Evolutionary conservation across 768 basidiomycete species (phyloP).

Genomic region (Saitozyma podzolica): DNA sequence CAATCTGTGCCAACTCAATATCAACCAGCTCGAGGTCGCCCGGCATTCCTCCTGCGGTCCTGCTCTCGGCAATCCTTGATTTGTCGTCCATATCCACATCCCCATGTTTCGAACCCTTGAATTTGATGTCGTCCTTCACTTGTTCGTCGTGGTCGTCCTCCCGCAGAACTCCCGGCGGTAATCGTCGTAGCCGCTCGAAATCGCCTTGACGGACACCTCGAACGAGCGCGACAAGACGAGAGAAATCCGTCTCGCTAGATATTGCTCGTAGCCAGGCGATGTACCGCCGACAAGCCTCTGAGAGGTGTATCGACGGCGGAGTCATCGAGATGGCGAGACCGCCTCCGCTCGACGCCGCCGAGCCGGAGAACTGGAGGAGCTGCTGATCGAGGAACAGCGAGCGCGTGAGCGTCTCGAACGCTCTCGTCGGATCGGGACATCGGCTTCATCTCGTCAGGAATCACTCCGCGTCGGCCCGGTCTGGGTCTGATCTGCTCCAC

Average conservation of each 20-base stretch:
- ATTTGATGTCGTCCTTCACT: neutral
- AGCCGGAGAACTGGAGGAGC: conserved; percentile 22
- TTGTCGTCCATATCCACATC: neutral
- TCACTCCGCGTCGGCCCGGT: neutral
- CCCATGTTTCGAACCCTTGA: no score
- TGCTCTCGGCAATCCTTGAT: neutral
- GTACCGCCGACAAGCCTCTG: conserved; percentile 22
- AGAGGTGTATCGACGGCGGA: conserved; percentile 23
- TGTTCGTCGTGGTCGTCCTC: neutral
- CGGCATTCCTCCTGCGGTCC: neutral
- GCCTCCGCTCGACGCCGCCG: conserved; percentile 22
- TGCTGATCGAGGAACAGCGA: conserved; percentile 24
- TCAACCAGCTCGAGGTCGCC: conserved; percentile 16
- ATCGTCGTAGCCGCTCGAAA: conserved; percentile 1
- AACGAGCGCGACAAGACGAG: conserved; percentile 12
- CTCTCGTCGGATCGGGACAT: conserved; percentile 27
- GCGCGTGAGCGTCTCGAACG: conserved; percentile 21
- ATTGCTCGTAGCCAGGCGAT: conserved; percentile 20
- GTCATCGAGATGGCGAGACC: conserved; percentile 27
- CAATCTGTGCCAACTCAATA: conserved; percentile 29
- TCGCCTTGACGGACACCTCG: conserved; percentile 6
- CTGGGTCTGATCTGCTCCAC: neutral
- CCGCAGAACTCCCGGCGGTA: no score
- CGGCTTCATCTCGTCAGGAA: conserved; percentile 14
- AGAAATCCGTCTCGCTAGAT: conserved; percentile 8